phyloP scores from a whole-genome alignment of 768 basidiomycete species.

The Russula lepida region DNA sequence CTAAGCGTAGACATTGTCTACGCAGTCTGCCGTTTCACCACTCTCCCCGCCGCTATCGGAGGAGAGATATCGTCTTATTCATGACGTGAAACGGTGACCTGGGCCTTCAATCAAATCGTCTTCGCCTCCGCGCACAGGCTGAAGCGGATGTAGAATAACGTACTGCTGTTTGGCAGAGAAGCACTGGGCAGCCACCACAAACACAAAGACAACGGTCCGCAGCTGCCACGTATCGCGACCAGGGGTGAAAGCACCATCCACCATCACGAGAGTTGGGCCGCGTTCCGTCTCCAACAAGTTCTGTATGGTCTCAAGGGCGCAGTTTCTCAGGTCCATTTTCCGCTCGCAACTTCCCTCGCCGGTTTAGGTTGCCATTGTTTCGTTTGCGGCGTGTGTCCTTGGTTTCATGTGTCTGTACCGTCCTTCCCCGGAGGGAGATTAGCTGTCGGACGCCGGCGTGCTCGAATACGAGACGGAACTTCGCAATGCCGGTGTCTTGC shows the following conservation, averaged over 20 bases:
- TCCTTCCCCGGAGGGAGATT: conserved; percentile 81
- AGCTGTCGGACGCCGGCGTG: conserved; percentile 76
- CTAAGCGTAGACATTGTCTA: too few relatives aligned
- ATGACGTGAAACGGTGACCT: conserved; percentile 48
- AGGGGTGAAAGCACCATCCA: conserved; percentile 1
- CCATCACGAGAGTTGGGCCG: conserved; percentile 47
- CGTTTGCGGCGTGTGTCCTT: conserved; percentile 64
- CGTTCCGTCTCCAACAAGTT: conserved; percentile 57
- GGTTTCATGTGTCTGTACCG: conserved; percentile 79
- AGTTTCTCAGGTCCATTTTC: conserved; percentile 23
- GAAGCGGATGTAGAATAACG: conserved; percentile 42
- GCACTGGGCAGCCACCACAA: conserved; percentile 11
- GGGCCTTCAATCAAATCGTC: conserved; percentile 74
- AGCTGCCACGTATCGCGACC: conserved; percentile 14
- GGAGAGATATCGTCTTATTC: conserved; percentile 38
- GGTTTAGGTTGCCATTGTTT: conserved; percentile 66
- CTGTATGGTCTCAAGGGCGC: conserved; percentile 38
- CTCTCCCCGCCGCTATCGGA: conserved; percentile 39
- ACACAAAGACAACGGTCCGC: conserved; percentile 6
- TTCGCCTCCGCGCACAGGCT: conserved; percentile 71
- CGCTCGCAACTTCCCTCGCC: conserved; percentile 3
- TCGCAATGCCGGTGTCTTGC: conserved; percentile 54
- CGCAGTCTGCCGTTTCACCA: conserved; percentile 47
- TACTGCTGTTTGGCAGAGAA: conserved; percentile 9
- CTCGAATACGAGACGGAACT: conserved; percentile 78